Conservation (phyloP, 2,329 filamentous ascomycete species). For the Xylaria sp. region DNA sequence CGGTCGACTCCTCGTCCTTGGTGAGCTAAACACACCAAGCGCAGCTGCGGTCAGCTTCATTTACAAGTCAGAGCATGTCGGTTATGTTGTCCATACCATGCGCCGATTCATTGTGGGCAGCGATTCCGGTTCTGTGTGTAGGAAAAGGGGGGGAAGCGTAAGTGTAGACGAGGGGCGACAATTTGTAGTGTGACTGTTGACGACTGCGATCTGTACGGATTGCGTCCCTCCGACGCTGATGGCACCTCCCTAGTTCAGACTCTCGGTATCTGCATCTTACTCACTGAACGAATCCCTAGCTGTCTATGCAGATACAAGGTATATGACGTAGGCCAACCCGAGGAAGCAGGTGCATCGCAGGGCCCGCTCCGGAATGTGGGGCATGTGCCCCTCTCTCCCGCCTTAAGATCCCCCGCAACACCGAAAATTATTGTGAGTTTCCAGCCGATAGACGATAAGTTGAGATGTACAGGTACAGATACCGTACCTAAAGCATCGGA, state of each 20-base stretch:
- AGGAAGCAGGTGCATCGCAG: background rate
- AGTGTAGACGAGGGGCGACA: slow-evolving; percentile 8
- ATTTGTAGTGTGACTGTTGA: background rate
- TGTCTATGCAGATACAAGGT: background rate
- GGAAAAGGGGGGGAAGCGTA: background rate
- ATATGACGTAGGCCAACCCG: background rate
- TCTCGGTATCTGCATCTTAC: background rate
- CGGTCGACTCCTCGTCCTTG: slow-evolving; percentile 79
- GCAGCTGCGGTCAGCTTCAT: slow-evolving; percentile 10
- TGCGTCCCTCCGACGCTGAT: too few relatives aligned
- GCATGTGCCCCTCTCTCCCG: slow-evolving; percentile 7
- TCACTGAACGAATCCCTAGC: background rate
- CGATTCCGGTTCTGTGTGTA: background rate
- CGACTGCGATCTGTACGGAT: background rate
- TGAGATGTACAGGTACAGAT: too few relatives aligned
- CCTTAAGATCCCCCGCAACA: slow-evolving; percentile 12
- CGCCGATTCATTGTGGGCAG: slow-evolving; percentile 32
- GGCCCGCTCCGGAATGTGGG: slow-evolving; percentile 1
- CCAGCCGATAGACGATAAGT: background rate
- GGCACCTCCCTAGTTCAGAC: too few relatives aligned
- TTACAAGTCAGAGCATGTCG: background rate
- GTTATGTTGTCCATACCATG: slow-evolving; percentile 25
- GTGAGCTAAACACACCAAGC: slow-evolving; percentile 60
- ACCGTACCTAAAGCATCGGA: too few relatives aligned
- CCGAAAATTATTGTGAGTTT: background rate